A percentile compares a stretch with the other conserved stretches of the same genome.
These are phyloP conservation scores for Phellopilus nigrolimitatus DNA, from an alignment of 1,284 basidiomycete genomes.

Conservation along the genomic window DNA sequence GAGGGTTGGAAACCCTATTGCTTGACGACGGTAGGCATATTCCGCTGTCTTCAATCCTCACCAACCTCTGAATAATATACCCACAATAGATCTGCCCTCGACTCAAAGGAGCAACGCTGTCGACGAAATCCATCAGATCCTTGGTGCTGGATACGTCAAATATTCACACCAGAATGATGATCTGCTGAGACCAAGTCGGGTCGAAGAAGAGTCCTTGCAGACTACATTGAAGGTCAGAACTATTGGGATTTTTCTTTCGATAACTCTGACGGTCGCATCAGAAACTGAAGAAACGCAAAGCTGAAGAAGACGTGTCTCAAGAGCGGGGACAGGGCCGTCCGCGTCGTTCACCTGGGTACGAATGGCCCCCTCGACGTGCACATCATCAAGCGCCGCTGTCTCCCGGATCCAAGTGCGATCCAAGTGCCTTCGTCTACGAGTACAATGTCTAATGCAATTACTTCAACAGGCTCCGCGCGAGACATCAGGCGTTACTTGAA, in stretches of 20 bases:
- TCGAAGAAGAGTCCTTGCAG: constrained; percentile 59
- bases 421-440: not conserved
- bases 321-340: constrained; percentile 25
- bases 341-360: constrained; percentile 30
- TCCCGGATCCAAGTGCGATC: constrained; percentile 47
- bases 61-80: not conserved
- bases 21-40: constrained; percentile 57
- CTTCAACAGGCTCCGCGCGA: constrained; percentile 39
- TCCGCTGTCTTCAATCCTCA: not conserved
- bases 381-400: constrained; percentile 49
- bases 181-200: constrained; percentile 59
- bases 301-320: constrained; percentile 27
- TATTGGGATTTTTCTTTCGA: not conserved
- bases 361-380: constrained; percentile 61
- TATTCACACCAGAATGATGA: constrained; percentile 72
- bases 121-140: constrained; percentile 49
- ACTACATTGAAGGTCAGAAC: constrained; percentile 46
- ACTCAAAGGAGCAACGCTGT: constrained; percentile 24
- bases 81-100: constrained; percentile 17
- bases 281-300: constrained; percentile 10
- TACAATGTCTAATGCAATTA: not conserved
- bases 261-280: not conserved
- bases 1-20: constrained; percentile 59
- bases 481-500: constrained; percentile 55
- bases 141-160: constrained; percentile 55